phyloP scores from a whole-genome alignment of 1,139 yeast species.

The Candida sp. region DNA sequence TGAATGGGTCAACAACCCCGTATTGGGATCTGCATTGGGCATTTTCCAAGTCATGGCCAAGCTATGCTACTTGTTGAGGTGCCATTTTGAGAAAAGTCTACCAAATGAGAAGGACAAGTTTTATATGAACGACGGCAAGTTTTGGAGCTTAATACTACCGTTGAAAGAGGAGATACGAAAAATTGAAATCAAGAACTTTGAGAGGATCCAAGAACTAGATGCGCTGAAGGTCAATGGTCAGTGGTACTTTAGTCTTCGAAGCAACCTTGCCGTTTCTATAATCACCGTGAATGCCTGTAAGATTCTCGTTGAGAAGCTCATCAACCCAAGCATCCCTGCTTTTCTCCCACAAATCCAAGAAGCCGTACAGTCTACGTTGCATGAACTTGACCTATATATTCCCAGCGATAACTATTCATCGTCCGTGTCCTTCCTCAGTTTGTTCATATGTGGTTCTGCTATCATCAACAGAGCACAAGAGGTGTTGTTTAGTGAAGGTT shows the following conservation, averaged over 20 bases:
- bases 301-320: conserved; percentile 10
- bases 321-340: conserved; percentile 13
- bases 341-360: conserved; percentile 11
- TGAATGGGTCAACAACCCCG: conserved; percentile 13
- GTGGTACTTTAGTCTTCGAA: conserved; percentile 7
- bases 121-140: conserved; percentile 7
- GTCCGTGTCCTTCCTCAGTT: conserved; percentile 7
- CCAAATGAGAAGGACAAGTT: conserved; percentile 1
- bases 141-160: conserved; percentile 10
- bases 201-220: conserved; percentile 4
- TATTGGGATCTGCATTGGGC: conserved; percentile 10
- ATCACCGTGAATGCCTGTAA: conserved; percentile 11
- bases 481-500: conserved; percentile 3
- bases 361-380: conserved; percentile 7
- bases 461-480: conserved; percentile 6
- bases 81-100: conserved; percentile 9
- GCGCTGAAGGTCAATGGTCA: conserved; percentile 1
- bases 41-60: conserved; percentile 12
- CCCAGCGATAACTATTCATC: conserved; percentile 11
- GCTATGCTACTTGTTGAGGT: conserved; percentile 10
- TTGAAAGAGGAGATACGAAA: conserved; percentile 4
- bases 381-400: conserved; percentile 10
- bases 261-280: conserved; percentile 13
- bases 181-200: conserved; percentile 5
- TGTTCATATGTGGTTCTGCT: conserved; percentile 12